Evolutionary conservation across 306 rosid species (phyloP), one percentile per base, ranked within the genome.

Genomic region (Malus sylvestris): DNA sequence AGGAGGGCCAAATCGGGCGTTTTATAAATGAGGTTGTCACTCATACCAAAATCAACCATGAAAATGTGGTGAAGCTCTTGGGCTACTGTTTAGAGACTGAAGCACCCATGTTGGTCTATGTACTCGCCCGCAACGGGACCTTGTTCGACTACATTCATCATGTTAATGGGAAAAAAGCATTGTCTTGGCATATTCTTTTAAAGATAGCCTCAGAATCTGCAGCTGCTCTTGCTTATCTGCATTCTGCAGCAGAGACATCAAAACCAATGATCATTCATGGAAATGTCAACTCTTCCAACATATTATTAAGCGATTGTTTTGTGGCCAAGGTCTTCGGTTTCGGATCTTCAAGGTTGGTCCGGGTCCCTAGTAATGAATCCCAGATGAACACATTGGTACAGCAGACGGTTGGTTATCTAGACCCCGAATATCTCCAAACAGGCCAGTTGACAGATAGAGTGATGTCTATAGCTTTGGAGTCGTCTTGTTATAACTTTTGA

Each of bases 381-480:
- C 79, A 76, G 22, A 33, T 76, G 29, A 66, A 4, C 8, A 51
- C 72, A 20, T n/a, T 66, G 64, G 18, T 52, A 9, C 72, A 52
- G 23, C 40, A 52, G 13, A 76, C 53, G 22, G 16, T 75, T 8
- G 79, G 78, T 15, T 64, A 64, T 49, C 30, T 64, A 5, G 72
- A 76, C 11, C 79, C 67, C 4, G 65, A 76, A 44, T 76, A 52
- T 66, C 25, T 76, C 27, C 20, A 4, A 1, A 64, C 42, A 38
- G 57, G 79, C 27, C 73, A 76, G 4, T 15, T 52, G 27, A 76
- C 67, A 52, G 9, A 76, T 1, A 64, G 67, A 67, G 79, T 4
- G 67, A 76, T 18, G 73, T 76, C 8, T 67, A 76, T 29, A 76
- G 73, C 72, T 76, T 67, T 23, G 79, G 79, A 33, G 23, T 52